phyloP scores from a whole-genome alignment of 2,329 filamentous ascomycete species.

The Helicocarpus griseus region DNA sequence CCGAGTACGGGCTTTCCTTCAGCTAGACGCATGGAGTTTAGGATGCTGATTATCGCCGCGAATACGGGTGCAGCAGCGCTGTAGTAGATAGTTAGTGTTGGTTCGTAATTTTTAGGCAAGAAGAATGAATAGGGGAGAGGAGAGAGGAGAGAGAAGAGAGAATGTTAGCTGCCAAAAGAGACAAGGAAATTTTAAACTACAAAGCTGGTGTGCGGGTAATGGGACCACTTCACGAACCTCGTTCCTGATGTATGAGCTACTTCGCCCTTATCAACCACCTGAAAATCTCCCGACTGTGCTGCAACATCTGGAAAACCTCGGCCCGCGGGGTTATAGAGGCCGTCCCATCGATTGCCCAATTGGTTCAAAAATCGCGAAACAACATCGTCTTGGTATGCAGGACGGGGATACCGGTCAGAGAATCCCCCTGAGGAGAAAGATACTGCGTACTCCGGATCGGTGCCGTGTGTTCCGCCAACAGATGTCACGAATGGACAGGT shows the following conservation, averaged over 20 bases:
- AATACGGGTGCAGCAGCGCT: slow-evolving; percentile 53
- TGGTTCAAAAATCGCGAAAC: slow-evolving; percentile 35
- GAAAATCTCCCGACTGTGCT: slow-evolving; percentile 41
- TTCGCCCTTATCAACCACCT: slow-evolving; percentile 29
- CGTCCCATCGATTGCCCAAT: slow-evolving; percentile 34
- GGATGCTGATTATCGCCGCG: slow-evolving; percentile 52
- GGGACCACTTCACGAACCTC: slow-evolving; percentile 19
- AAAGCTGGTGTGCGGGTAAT: not conserved
- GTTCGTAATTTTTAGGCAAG: not conserved
- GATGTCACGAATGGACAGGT: slow-evolving; percentile 54
- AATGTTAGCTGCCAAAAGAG: not conserved
- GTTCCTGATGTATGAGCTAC: slow-evolving; percentile 39
- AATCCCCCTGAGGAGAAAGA: slow-evolving; percentile 46
- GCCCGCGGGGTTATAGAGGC: slow-evolving; percentile 42
- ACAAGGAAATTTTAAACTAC: not conserved
- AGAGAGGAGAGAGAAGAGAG: slow-evolving; percentile 3
- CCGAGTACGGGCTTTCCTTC: slow-evolving; percentile 46
- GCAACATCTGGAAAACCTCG: slow-evolving; percentile 54
- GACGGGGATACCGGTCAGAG: slow-evolving; percentile 39
- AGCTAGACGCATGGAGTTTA: slow-evolving; percentile 54
- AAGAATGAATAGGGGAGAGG: not conserved
- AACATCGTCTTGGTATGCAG: slow-evolving; percentile 38
- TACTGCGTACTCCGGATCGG: slow-evolving; percentile 43
- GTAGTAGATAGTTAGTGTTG: slow-evolving; percentile 12
- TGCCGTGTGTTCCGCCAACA: slow-evolving; percentile 49